Percentiles rank a stretch among this genome's conserved stretches.
Evolutionary conservation across 2,329 filamentous ascomycete species (phyloP).

Genomic region (Pseudopithomyces chartarum): DNA sequence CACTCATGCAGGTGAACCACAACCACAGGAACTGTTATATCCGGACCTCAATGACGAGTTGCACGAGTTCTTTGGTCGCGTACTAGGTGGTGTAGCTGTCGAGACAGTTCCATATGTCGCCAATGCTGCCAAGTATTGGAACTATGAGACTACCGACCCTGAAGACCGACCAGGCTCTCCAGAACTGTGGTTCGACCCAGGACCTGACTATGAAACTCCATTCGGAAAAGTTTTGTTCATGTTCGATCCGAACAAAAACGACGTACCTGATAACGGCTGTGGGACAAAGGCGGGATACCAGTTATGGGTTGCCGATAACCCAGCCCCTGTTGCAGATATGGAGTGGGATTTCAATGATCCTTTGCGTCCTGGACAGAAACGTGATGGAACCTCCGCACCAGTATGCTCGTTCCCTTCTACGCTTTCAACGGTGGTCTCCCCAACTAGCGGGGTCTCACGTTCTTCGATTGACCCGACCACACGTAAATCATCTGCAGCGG

Average conservation of each 20-base stretch:
- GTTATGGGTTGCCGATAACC: not conserved
- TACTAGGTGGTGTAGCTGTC: not conserved
- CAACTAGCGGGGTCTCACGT: not conserved
- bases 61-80: no score
- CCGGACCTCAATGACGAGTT: no score
- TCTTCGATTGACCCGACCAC: not conserved
- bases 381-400: not conserved
- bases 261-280: not conserved
- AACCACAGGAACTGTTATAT: not conserved
- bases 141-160: not conserved
- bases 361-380: not conserved
- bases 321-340: not conserved
- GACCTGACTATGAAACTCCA: not conserved
- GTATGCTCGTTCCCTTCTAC: not conserved
- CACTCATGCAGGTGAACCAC: not conserved
- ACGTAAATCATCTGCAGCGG: not conserved
- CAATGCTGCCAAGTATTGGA: not conserved
- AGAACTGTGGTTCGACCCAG: not conserved
- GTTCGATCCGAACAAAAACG: not conserved
- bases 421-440: not conserved
- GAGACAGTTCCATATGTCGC: not conserved
- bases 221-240: not conserved
- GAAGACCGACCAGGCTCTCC: not conserved
- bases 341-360: not conserved
- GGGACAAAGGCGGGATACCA: not conserved